A percentile compares a stretch with the other conserved stretches of the same genome.
Conservation (phyloP, 192 early-diverging fungal species). For the Umbelopsis vinacea region DNA sequence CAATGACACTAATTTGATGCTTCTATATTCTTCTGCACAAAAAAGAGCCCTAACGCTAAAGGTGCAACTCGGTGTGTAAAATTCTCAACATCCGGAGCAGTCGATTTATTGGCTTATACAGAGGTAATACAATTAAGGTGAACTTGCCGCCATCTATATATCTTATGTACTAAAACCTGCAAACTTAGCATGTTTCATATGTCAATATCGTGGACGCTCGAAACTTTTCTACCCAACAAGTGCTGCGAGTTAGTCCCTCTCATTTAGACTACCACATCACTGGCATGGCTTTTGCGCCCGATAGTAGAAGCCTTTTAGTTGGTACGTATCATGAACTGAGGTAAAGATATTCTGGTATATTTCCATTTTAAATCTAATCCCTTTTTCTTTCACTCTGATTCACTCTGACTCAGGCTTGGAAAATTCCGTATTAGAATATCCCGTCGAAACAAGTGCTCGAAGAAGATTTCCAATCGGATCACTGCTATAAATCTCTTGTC, state of each 20-base stretch:
- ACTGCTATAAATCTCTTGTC: slow-evolving; percentile 57
- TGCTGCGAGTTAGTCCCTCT: slow-evolving; percentile 74
- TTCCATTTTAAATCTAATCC: neutral
- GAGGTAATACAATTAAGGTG: slow-evolving; percentile 47
- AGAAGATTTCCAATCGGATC: slow-evolving; percentile 83
- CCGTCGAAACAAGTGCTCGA: slow-evolving; percentile 77
- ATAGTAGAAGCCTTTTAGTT: slow-evolving; percentile 85
- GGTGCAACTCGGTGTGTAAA: slow-evolving; percentile 85
- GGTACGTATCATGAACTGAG: slow-evolving; percentile 56
- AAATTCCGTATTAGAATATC: slow-evolving; percentile 78
- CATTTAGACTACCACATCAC: slow-evolving; percentile 79
- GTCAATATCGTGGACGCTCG: slow-evolving; percentile 91
- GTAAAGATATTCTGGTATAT: neutral
- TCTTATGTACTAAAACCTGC: neutral
- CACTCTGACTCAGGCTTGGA: slow-evolving; percentile 83
- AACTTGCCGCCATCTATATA: neutral
- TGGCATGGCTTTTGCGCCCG: slow-evolving; percentile 82
- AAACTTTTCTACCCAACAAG: slow-evolving; percentile 81
- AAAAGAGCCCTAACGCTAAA: slow-evolving; percentile 67
- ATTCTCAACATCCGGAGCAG: slow-evolving; percentile 86
- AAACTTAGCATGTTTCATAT: slow-evolving; percentile 72
- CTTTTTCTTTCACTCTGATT: neutral
- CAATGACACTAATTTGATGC: slow-evolving; percentile 2
- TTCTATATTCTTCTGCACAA: too few relatives aligned
- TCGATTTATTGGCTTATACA: slow-evolving; percentile 84